Evolutionary conservation across 305 asterid species (phyloP).

Genomic region (Fraxinus greggii): DNA sequence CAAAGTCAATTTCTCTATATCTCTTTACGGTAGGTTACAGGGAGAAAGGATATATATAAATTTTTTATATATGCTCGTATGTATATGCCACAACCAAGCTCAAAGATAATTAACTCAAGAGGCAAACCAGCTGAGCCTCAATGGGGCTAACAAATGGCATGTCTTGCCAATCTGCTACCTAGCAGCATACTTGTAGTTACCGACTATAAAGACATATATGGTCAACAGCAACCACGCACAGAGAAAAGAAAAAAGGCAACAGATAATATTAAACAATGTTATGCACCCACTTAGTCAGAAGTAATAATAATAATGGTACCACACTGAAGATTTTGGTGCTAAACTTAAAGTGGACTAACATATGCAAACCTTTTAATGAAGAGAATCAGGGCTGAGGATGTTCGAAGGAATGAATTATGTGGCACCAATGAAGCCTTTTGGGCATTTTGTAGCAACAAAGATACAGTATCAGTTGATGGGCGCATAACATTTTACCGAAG

Average conservation of each 20-base stretch:
- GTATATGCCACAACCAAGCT: neutral
- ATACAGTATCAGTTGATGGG: neutral
- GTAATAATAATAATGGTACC: neutral
- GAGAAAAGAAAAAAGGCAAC: neutral
- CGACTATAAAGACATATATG: neutral
- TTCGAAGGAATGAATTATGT: neutral
- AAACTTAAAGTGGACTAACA: neutral
- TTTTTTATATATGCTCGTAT: neutral
- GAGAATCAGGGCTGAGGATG: neutral
- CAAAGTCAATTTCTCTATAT: conserved; percentile 5
- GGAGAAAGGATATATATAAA: neutral
- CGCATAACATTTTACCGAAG: neutral
- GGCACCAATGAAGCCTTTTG: neutral
- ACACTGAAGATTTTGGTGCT: neutral
- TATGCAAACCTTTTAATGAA: neutral
- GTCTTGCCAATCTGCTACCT: neutral
- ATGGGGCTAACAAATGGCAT: neutral
- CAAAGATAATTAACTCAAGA: neutral
- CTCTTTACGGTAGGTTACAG: neutral
- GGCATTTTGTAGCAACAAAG: neutral
- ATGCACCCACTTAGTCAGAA: neutral
- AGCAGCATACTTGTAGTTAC: neutral
- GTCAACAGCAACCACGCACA: neutral
- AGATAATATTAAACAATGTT: neutral
- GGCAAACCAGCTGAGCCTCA: neutral